Evolutionary conservation across 495 filamentous ascomycete species (phyloP).

Genomic region (Trichoderma gamsii): DNA sequence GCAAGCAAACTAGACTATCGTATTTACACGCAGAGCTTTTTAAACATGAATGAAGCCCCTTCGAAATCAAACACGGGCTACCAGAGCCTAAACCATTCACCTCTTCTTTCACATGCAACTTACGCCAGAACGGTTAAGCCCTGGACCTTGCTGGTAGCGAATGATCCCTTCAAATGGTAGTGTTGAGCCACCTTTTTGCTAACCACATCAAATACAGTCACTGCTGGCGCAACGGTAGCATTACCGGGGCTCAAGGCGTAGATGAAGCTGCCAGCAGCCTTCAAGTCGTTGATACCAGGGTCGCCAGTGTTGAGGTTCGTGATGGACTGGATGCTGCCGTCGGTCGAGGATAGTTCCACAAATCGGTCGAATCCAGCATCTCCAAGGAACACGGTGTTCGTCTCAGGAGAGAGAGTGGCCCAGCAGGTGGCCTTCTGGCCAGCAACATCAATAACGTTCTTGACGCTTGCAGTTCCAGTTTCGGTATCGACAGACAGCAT

Average conservation of each 20-base stretch:
- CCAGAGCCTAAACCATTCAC: no score
- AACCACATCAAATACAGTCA: slow-evolving; percentile 46
- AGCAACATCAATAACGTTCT: slow-evolving; percentile 28
- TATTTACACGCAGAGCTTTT: no score
- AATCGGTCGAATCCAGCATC: slow-evolving; percentile 47
- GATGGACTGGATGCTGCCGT: slow-evolving; percentile 35
- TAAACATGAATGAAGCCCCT: no score
- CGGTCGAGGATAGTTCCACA: slow-evolving; percentile 44
- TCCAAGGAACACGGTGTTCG: slow-evolving; percentile 47
- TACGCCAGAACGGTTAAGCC: slow-evolving; percentile 28
- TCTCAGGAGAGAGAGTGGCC: slow-evolving; percentile 37
- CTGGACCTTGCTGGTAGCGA: slow-evolving; percentile 27
- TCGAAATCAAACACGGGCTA: no score
- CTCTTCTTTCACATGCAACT: background rate
- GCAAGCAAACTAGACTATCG: no score
- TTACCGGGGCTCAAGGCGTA: slow-evolving; percentile 52
- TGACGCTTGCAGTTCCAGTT: slow-evolving; percentile 21
- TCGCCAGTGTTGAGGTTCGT: slow-evolving; percentile 42
- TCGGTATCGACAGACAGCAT: slow-evolving; percentile 34
- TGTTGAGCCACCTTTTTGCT: slow-evolving; percentile 37
- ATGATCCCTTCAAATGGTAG: slow-evolving; percentile 28
- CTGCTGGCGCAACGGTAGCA: slow-evolving; percentile 35
- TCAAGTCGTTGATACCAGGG: slow-evolving; percentile 49
- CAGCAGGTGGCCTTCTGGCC: slow-evolving; percentile 54
- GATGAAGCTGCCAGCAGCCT: slow-evolving; percentile 43